phyloP scores from a whole-genome alignment of 176 grass and related monocot species.

The Raddia guianensis region DNA sequence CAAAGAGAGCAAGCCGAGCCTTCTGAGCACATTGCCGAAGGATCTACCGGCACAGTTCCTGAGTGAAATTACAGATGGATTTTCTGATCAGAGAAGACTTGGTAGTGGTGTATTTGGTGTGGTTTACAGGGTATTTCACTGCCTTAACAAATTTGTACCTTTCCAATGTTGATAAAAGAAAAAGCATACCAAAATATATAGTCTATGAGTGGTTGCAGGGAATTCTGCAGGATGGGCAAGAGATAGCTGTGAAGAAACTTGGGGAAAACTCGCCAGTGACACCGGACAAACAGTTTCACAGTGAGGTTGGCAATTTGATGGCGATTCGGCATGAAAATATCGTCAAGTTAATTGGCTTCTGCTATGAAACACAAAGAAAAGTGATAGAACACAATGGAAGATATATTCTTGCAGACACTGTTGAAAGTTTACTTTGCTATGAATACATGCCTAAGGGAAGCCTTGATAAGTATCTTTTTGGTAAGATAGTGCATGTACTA shows the following conservation, averaged over 20 bases:
- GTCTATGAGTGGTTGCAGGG: constrained; percentile 1
- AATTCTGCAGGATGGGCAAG: neutral
- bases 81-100: neutral
- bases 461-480: constrained; percentile 39
- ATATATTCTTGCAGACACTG: constrained; percentile 42
- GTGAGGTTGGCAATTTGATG: constrained; percentile 42
- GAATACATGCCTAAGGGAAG: constrained; percentile 39
- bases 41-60: constrained; percentile 28
- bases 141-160: too few species aligned
- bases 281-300: constrained; percentile 1
- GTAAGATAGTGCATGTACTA: constrained; percentile 29
- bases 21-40: constrained; percentile 12
- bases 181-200: neutral
- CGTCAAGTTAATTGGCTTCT: constrained; percentile 31
- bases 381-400: constrained; percentile 33
- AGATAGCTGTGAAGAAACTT: constrained; percentile 41
- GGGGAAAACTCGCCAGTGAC: neutral
- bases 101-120: constrained; percentile 40
- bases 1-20: neutral
- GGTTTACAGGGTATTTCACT: constrained; percentile 35
- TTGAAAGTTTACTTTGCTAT: constrained; percentile 36
- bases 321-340: constrained; percentile 24
- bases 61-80: constrained; percentile 24
- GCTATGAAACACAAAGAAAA: constrained; percentile 39
- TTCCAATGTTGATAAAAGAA: neutral